phyloP scores from a whole-genome alignment of 2,329 filamentous ascomycete species.

The Claviceps quebecensis region DNA sequence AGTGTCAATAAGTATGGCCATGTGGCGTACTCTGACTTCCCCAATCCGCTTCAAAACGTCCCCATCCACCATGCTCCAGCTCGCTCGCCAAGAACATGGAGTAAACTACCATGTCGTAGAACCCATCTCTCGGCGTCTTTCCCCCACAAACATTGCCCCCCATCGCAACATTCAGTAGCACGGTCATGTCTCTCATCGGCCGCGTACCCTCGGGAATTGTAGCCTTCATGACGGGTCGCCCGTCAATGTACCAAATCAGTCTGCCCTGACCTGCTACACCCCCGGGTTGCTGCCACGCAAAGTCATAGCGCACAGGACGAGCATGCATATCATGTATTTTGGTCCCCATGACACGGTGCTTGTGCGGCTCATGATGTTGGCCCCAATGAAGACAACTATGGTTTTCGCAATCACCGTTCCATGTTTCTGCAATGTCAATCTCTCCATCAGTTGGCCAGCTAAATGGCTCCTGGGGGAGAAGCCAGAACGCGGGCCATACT shows the following conservation, averaged over 20 bases:
- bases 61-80: conserved; percentile 38
- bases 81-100: conserved; percentile 37
- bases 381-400: conserved; percentile 47
- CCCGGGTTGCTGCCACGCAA: conserved; percentile 39
- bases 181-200: conserved; percentile 39
- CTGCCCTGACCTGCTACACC: conserved; percentile 28
- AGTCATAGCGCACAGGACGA: conserved; percentile 36
- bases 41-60: conserved; percentile 38
- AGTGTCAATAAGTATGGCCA: conserved; percentile 18
- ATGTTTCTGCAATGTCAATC: conserved; percentile 47
- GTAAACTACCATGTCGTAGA: conserved; percentile 43
- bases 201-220: conserved; percentile 36
- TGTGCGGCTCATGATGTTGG: conserved; percentile 37
- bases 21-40: conserved; percentile 11
- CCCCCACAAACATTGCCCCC: conserved; percentile 44
- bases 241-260: conserved; percentile 47
- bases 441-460: conserved; percentile 45
- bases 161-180: conserved; percentile 49
- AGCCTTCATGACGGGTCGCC: conserved; percentile 41
- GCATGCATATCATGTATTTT: conserved; percentile 32
- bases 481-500: conserved; percentile 50
- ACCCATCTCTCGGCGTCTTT: conserved; percentile 34
- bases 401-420: conserved; percentile 43
- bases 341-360: conserved; percentile 41
- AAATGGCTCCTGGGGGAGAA: conserved; percentile 43